phyloP scores from a whole-genome alignment of 108 stramenopile species.

The Cylindrotheca closterium region DNA sequence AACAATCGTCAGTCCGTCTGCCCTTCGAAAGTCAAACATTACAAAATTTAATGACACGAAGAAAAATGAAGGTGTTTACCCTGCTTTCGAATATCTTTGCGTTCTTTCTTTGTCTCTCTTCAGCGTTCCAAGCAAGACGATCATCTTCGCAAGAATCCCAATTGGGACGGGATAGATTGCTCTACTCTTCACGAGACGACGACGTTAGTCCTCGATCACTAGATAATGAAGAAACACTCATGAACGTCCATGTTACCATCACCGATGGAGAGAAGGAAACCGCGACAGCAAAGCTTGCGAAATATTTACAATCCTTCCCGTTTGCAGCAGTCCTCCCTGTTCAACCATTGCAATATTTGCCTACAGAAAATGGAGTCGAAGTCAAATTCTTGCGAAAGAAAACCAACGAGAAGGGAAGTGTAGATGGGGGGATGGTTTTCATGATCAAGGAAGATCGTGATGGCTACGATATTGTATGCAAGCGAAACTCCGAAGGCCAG shows the following conservation, averaged over 20 bases:
- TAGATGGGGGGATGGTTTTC: conserved; percentile 79
- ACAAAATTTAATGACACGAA: too few species aligned
- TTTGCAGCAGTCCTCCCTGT: conserved; percentile 79
- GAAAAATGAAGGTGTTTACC: too few species aligned
- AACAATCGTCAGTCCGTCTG: too few species aligned
- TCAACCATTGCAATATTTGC: conserved; percentile 74
- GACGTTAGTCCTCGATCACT: too few species aligned
- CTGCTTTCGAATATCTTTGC: too few species aligned
- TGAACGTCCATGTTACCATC: conserved; percentile 13
- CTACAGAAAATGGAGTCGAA: conserved; percentile 57
- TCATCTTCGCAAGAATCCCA: too few species aligned
- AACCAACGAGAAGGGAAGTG: conserved; percentile 57
- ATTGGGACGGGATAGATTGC: too few species aligned
- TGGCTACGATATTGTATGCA: conserved; percentile 38
- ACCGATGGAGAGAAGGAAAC: not conserved
- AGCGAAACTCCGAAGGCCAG: conserved; percentile 68
- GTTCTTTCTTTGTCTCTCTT: too few species aligned
- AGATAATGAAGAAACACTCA: conserved; percentile 26
- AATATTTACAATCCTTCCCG: conserved; percentile 68
- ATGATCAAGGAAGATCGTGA: conserved; percentile 25
- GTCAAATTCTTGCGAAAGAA: conserved; percentile 75
- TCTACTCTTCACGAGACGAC: too few species aligned
- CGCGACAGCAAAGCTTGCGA: conserved; percentile 17
- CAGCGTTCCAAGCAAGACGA: too few species aligned
- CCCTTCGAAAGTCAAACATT: too few species aligned